Percentiles rank a stretch among this genome's conserved stretches.
Conservation (phyloP, 2,329 filamentous ascomycete genomes). For the Alternaria brassicicola region DNA sequence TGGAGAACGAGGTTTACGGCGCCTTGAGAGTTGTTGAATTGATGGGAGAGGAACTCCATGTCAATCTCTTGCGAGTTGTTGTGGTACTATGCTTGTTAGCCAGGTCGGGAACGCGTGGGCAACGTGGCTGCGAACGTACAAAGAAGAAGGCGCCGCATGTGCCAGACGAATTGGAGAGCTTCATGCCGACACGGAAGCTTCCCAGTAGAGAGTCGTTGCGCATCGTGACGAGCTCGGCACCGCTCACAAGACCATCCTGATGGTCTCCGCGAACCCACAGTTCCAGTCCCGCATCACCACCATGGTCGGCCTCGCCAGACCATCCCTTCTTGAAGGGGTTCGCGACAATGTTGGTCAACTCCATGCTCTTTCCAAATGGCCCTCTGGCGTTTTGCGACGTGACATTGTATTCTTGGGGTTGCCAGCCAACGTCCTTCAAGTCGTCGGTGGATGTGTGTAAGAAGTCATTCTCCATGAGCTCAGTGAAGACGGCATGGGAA, state of each 20-base stretch:
- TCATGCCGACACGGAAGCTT: conserved; percentile 71
- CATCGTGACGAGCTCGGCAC: conserved; percentile 68
- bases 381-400: conserved; percentile 64
- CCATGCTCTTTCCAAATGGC: conserved; percentile 69
- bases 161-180: conserved; percentile 64
- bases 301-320: conserved; percentile 53
- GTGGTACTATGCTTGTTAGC: conserved; percentile 63
- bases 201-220: conserved; percentile 71
- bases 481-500: conserved; percentile 64
- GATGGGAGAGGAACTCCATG: conserved; percentile 75
- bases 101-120: background rate
- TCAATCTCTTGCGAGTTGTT: conserved; percentile 83
- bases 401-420: conserved; percentile 70
- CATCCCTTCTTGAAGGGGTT: conserved; percentile 57
- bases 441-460: conserved; percentile 60
- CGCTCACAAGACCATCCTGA: conserved; percentile 60
- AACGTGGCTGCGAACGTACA: conserved; percentile 54
- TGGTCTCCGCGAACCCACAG: conserved; percentile 47
- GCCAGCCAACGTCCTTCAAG: conserved; percentile 62
- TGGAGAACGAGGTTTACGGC: conserved; percentile 79
- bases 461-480: conserved; percentile 76
- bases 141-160: conserved; percentile 84
- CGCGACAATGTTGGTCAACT: conserved; percentile 62
- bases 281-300: conserved; percentile 49
- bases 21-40: conserved; percentile 64